Percentiles rank a stretch among this genome's conserved stretches.
These are phyloP conservation scores for Leishmania tropica DNA, from an alignment of 208 protist genomes.

Conservation along the genomic window DNA sequence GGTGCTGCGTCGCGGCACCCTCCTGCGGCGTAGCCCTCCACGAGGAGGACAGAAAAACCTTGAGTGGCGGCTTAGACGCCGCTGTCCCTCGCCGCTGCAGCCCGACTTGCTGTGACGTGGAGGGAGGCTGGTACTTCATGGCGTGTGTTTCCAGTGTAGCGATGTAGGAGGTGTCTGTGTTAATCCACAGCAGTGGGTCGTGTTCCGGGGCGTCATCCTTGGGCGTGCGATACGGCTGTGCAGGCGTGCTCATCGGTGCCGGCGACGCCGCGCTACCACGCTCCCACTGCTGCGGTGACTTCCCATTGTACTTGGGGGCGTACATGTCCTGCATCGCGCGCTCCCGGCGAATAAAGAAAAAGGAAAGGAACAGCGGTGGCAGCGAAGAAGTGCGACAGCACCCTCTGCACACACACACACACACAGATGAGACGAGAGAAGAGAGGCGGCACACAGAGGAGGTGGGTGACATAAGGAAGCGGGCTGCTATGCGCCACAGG, in stretches of 20 bases:
- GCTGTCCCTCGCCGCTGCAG: neutral
- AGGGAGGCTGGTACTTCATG: conserved; percentile 13
- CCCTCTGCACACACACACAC: neutral
- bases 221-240: conserved; percentile 37
- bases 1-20: neutral
- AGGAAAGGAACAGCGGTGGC: neutral
- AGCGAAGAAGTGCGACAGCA: neutral
- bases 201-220: conserved; percentile 64
- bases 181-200: conserved; percentile 62
- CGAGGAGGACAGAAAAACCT: conserved; percentile 22
- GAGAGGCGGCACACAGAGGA: neutral
- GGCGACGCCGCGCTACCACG: neutral
- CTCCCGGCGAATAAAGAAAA: neutral
- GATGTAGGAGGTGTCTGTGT: conserved; percentile 65
- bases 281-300: neutral
- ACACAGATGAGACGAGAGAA: too few relatives aligned
- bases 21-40: conserved; percentile 13
- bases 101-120: neutral
- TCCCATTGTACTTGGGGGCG: neutral
- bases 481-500: neutral
- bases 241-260: neutral
- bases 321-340: neutral
- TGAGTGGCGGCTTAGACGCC: neutral
- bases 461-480: neutral
- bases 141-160: conserved; percentile 37